These are phyloP conservation scores for Fusarium sp. DNA, from an alignment of 2,329 filamentous ascomycete genomes.

Conservation along the genomic window DNA sequence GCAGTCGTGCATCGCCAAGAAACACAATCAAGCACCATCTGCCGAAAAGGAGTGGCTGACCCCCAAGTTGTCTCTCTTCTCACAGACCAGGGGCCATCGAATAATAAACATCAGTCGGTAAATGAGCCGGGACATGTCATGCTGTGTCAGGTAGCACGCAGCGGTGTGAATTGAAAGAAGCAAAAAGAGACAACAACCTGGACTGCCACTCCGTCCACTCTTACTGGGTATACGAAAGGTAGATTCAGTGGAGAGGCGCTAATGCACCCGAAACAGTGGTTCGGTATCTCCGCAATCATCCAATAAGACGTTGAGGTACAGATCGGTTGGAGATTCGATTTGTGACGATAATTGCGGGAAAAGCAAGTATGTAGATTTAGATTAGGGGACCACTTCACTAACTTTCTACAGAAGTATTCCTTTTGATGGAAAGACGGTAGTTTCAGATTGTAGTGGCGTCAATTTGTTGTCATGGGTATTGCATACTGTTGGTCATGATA, in stretches of 20 bases:
- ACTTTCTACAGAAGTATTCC: too few relatives aligned
- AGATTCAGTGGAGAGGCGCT: conserved; percentile 3
- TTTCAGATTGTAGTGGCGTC: background rate
- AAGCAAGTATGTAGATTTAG: conserved; percentile 10
- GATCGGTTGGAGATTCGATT: background rate
- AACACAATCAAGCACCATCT: background rate
- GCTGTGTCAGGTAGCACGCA: background rate
- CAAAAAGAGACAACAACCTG: background rate
- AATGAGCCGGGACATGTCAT: conserved; percentile 18
- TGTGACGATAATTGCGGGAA: conserved; percentile 14
- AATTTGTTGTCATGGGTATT: background rate
- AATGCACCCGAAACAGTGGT: conserved; percentile 41
- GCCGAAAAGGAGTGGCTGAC: background rate
- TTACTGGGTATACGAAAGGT: too few relatives aligned
- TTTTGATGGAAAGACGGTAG: background rate
- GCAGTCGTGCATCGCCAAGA: background rate
- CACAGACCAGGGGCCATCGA: background rate
- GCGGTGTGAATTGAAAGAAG: conserved; percentile 14
- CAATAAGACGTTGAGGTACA: background rate
- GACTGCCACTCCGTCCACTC: too few relatives aligned
- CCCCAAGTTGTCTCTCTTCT: conserved; percentile 25
- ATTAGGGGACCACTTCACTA: background rate
- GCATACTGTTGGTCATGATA: too few relatives aligned
- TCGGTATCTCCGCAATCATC: conserved; percentile 21
- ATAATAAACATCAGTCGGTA: background rate